Percentiles rank a stretch among this genome's conserved stretches.
These are phyloP conservation scores for Kodamaea anthophila DNA, from an alignment of 1,139 yeast genomes.

Conservation along the genomic window DNA sequence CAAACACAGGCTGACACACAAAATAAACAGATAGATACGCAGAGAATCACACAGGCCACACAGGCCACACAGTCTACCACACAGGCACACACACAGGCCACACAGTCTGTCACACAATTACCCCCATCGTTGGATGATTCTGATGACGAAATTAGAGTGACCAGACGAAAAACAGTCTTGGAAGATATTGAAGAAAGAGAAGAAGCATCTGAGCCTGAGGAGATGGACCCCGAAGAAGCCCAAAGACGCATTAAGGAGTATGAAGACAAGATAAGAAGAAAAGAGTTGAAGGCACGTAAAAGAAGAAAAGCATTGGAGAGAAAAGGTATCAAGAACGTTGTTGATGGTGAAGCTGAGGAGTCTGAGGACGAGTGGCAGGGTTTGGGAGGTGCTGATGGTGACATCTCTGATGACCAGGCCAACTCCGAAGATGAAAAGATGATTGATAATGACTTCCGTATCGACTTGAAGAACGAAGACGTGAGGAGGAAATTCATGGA, in stretches of 20 bases:
- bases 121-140: not conserved
- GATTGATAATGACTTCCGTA: constrained; percentile 67
- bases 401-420: constrained; percentile 49
- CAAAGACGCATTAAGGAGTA: constrained; percentile 27
- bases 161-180: constrained; percentile 2
- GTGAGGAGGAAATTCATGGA: constrained; percentile 58
- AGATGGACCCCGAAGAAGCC: constrained; percentile 20
- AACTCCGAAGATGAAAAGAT: constrained; percentile 75
- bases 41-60: constrained; percentile 1
- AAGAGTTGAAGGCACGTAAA: constrained; percentile 32
- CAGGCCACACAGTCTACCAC: not conserved
- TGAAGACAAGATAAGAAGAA: constrained; percentile 34
- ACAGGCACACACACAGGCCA: constrained; percentile 1
- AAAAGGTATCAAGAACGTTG: constrained; percentile 45
- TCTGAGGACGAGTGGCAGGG: constrained; percentile 97
- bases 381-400: constrained; percentile 78
- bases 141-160: constrained; percentile 1
- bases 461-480: constrained; percentile 55
- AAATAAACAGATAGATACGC: not conserved
- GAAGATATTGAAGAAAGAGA: constrained; percentile 13
- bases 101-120: not conserved
- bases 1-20: constrained; percentile 3
- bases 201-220: constrained; percentile 15
- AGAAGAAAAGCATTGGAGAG: constrained; percentile 45
- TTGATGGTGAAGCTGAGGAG: constrained; percentile 89